Base-by-base conservation (phyloP, 148 eudicot genomes). In the Agrostemma githago region DNA sequence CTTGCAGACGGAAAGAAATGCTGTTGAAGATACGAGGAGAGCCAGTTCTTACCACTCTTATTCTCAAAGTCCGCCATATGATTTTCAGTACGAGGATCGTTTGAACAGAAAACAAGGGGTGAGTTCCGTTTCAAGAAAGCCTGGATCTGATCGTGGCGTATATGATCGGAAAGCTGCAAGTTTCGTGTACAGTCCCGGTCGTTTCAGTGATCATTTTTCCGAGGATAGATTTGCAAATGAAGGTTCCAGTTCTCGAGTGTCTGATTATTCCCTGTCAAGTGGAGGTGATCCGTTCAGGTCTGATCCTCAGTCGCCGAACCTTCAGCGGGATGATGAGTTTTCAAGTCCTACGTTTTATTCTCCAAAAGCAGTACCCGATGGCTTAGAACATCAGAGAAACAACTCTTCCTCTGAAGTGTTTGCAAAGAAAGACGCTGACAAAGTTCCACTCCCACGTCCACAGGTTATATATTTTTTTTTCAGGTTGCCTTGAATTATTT, bases 41-140 rank as follows among this genome's bases (percentile, higher is more conserved):
- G 98, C 98, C 75, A 91, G 96, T 78, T 94, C 98, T 38, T 94
- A 91, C 75, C 98, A 94, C 78, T 94, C 98, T 40, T 94, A 83
- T 76, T 94, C 98, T 68, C 98, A 94, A 82, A 94, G 98, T 75
- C 98, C 98, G 34, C 98, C 98, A 16, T 91, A 94, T 68, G 98
- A 94, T 80, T 89, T 82, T 83, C 96, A 94, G 63, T 94, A 94
- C 71, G 98, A 94, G 86, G 98, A 94, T 70, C 82, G 97, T 44
- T 82, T 85, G 46, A 88, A 87, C 80, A 92, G 97, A 77, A 94
- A 86, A 75, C 90, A 85, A 66, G 86, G 76, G 38, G 86, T 74
- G 38, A 81, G 86, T 73, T 73, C 82, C 39, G 84, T 94, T 78
- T 80, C 86, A 56, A 88, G 92, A 82, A 94, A 88, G 85, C 92